A percentile compares a stretch with the other conserved stretches of the same genome.
phyloP scores from a whole-genome alignment of 2,329 filamentous ascomycete species.

The Penicillium sp. region DNA sequence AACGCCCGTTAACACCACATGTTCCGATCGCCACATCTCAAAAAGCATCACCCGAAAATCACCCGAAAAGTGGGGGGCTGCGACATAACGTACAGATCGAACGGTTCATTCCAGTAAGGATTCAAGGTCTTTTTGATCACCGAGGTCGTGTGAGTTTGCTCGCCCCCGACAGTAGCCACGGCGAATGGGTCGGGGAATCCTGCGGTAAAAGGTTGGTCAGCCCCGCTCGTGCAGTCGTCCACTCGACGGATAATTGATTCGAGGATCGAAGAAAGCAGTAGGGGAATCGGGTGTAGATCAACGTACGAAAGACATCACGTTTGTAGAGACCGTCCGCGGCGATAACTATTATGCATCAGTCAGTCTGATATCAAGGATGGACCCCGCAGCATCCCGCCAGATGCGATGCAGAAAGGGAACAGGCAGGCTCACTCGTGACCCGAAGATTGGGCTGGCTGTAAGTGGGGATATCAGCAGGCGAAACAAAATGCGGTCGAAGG shows the following conservation, averaged over 20 bases:
- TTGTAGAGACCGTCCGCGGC: conserved; percentile 98
- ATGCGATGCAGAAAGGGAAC: conserved; percentile 11
- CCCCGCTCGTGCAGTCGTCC: conserved; percentile 10
- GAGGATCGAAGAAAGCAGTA: background rate
- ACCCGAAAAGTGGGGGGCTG: conserved; percentile 7
- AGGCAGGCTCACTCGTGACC: conserved; percentile 74
- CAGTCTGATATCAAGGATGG: conserved; percentile 20
- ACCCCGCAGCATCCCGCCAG: conserved; percentile 28
- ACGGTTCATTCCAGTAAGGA: conserved; percentile 99
- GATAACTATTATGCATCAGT: conserved; percentile 70
- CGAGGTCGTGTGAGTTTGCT: conserved; percentile 96
- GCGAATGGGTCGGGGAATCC: conserved; percentile 98
- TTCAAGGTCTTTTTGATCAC: conserved; percentile 98
- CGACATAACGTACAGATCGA: conserved; percentile 88
- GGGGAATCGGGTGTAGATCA: conserved; percentile 15
- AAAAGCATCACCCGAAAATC: too few species aligned
- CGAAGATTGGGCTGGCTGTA: conserved; percentile 81
- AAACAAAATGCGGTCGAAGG: conserved; percentile 6
- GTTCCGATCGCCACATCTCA: background rate
- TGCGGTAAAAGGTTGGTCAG: conserved; percentile 45
- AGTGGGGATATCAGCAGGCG: conserved; percentile 26
- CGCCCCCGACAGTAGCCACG: conserved; percentile 93
- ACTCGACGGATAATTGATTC: background rate
- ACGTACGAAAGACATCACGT: conserved; percentile 97
- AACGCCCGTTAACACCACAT: conserved; percentile 16